phyloP scores from a whole-genome alignment of 1,284 basidiomycete species.

The Heliocybe sulcata region DNA sequence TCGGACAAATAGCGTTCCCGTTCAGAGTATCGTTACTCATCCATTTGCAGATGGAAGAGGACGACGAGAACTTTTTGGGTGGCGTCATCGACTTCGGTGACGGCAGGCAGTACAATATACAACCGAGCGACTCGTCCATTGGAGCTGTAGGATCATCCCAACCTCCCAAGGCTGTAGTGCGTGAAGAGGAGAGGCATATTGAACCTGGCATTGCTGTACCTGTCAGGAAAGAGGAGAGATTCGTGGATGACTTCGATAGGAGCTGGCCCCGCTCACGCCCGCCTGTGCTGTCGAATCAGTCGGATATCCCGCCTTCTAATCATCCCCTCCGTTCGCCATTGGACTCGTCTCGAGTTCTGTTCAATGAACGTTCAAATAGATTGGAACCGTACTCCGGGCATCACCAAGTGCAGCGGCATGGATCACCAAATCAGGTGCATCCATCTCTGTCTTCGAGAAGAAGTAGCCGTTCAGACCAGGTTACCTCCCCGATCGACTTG shows the following conservation, averaged over 20 bases:
- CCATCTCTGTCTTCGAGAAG: constrained; percentile 26
- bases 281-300: constrained; percentile 25
- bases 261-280: constrained; percentile 76
- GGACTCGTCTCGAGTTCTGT: constrained; percentile 62
- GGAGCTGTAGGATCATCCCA: constrained; percentile 11
- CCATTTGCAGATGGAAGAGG: constrained; percentile 70
- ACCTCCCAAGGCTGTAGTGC: constrained; percentile 6
- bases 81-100: constrained; percentile 92
- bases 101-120: constrained; percentile 80
- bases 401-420: constrained; percentile 25
- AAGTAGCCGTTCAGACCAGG: constrained; percentile 34
- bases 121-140: constrained; percentile 33
- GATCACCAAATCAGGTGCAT: constrained; percentile 23
- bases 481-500: constrained; percentile 32
- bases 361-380: constrained; percentile 85
- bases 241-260: constrained; percentile 86
- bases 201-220: constrained; percentile 6
- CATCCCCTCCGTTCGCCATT: constrained; percentile 34
- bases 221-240: constrained; percentile 65
- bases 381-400: constrained; percentile 65
- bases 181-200: constrained; percentile 3
- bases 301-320: constrained; percentile 33
- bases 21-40: constrained; percentile 7
- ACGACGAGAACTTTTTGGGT: constrained; percentile 84
- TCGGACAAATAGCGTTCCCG: constrained; percentile 3